Conservation (phyloP, 2,329 filamentous ascomycete genomes). For the Gnomoniopsis sp. region DNA sequence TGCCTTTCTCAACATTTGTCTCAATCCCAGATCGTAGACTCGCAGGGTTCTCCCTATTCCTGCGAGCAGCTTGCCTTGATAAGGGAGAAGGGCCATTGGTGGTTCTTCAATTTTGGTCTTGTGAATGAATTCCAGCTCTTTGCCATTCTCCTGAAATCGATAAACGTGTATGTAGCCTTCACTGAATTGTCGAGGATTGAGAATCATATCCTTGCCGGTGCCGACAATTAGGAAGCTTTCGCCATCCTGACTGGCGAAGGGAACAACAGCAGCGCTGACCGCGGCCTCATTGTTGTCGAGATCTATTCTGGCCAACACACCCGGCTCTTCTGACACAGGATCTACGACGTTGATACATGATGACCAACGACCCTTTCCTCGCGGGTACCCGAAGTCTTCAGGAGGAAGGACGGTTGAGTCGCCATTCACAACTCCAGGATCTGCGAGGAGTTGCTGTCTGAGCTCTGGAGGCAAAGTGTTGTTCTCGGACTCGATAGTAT, state of each 20-base stretch:
- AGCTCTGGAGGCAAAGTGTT: constrained; percentile 83
- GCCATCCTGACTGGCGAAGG: constrained; percentile 84
- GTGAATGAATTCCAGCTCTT: constrained; percentile 88
- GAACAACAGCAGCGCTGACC: constrained; percentile 77
- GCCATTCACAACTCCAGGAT: constrained; percentile 68
- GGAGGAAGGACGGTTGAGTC: constrained; percentile 69
- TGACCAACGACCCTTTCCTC: constrained; percentile 83
- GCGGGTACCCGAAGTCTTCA: constrained; percentile 85
- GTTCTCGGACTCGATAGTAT: constrained; percentile 90
- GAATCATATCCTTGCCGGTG: constrained; percentile 84
- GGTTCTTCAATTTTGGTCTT: constrained; percentile 91
- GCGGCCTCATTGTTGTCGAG: constrained; percentile 88
- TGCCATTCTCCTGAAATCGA: constrained; percentile 82
- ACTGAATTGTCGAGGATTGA: constrained; percentile 71
- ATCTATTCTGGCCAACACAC: constrained; percentile 73
- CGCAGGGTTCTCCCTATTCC: constrained; percentile 79
- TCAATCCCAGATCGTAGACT: constrained; percentile 90
- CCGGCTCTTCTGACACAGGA: constrained; percentile 66
- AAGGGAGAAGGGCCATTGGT: constrained; percentile 83
- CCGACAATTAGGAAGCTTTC: constrained; percentile 92
- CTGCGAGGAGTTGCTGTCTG: constrained; percentile 68
- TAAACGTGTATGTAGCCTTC: constrained; percentile 91
- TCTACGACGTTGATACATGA: constrained; percentile 94
- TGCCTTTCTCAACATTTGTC: constrained; percentile 86
- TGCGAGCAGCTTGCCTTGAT: constrained; percentile 86